Evolutionary conservation across 805 yeast species (phyloP).

Genomic region (Kodamaea sagamina): DNA sequence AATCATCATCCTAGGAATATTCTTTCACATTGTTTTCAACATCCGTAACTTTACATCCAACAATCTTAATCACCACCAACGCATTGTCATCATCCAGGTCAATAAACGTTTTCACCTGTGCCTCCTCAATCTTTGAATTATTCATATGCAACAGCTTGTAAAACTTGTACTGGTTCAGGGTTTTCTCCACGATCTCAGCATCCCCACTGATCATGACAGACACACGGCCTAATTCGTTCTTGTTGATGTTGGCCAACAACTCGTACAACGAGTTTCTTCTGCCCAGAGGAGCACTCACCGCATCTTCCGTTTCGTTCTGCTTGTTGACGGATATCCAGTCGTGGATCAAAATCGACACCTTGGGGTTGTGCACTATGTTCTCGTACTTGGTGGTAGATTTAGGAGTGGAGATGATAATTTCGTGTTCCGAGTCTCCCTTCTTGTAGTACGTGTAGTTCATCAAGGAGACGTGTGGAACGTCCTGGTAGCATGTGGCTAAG

Average conservation of each 20-base stretch:
- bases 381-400: constrained; percentile 70
- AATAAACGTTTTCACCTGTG: constrained; percentile 53
- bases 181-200: constrained; percentile 52
- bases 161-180: constrained; percentile 50
- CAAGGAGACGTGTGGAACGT: constrained; percentile 81
- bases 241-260: constrained; percentile 74
- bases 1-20: constrained; percentile 20
- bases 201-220: constrained; percentile 81
- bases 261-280: constrained; percentile 34
- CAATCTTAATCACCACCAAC: constrained; percentile 63
- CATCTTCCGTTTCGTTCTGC: constrained; percentile 13
- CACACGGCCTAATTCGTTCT: constrained; percentile 72
- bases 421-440: constrained; percentile 37
- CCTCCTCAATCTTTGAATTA: constrained; percentile 67
- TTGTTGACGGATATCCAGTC: constrained; percentile 79
- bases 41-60: constrained; percentile 77
- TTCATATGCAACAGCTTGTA: constrained; percentile 63
- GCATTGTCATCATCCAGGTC: constrained; percentile 56
- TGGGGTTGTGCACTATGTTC: constrained; percentile 69
- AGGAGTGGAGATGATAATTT: constrained; percentile 70
- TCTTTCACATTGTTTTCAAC: constrained; percentile 58
- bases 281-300: constrained; percentile 15
- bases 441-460: constrained; percentile 82
- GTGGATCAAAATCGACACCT: constrained; percentile 81
- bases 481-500: constrained; percentile 74